Evolutionary conservation across 1,284 basidiomycete genomes (phyloP), one percentile per base, ranked within the genome.

Genomic region (Dichomitus squalens): DNA sequence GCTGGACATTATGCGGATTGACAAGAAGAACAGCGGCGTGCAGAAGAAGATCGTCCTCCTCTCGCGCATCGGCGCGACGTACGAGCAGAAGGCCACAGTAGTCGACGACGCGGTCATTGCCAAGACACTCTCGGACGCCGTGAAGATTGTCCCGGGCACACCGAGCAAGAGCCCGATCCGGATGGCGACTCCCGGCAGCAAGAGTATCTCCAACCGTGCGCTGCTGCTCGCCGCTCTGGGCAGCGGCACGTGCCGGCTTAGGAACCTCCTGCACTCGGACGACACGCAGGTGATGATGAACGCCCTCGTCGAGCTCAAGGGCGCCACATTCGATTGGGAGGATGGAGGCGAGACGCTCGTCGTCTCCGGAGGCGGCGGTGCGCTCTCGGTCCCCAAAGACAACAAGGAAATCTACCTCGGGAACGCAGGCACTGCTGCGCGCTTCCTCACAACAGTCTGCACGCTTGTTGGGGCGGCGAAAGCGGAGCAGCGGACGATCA

Each of bases 201-300:
- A 99, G 79, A 96, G 93, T 68, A 93, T 99, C 67, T 98, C 95
- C 3, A 99, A 99, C 75, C 88, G 97, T 43, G 95, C 94, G 0
- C 80, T 99, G 41, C 88, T 99, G 1, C 86, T 99, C 21, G 96
- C 97, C 7, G 95, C 97, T 0, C 85, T 99, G 14, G 93, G 87
- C 0, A 85, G 83, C 44, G 96, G 96, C 12, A 95, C 90, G 0
- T 97, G 95, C 75, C 83, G 89, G 56, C 79, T 99, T 49, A 90
- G 82, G 73, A 98, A 98, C 70, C 78, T 98, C 16, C 80, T 99
- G 40, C 96, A 98, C 72, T 98, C 95, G 8, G 96, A 99, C 69
- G 96, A 99, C 73, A 99, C 96, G 0, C 94, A 95, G 66, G 96
- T 99, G 57, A 99, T 99, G 97, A 98, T 99, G 95, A 82, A 88